Evolutionary conservation across 202 grass and related monocot genomes (phyloP).

Genomic region (Panicum virgatum): DNA sequence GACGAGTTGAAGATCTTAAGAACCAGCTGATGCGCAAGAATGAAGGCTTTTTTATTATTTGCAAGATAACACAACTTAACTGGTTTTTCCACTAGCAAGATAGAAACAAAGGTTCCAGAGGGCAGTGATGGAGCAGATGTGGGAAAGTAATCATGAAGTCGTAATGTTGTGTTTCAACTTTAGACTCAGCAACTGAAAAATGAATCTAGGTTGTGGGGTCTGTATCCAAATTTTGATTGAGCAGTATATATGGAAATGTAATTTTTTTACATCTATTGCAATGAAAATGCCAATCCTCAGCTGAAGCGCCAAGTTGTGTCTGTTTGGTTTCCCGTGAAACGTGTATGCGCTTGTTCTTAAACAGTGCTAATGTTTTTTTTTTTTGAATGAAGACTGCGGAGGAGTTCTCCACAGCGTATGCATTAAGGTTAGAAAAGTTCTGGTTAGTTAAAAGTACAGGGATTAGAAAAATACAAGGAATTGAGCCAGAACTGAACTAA

Average conservation of each 20-base stretch:
- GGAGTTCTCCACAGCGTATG: no score
- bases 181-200: neutral
- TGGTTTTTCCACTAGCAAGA: neutral
- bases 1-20: neutral
- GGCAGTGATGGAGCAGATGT: neutral
- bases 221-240: conserved; percentile 42
- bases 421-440: no score
- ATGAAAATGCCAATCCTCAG: neutral
- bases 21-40: neutral
- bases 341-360: no score
- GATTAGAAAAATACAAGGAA: no score
- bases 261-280: neutral
- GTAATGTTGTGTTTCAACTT: neutral
- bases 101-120: neutral
- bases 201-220: neutral
- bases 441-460: no score
- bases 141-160: neutral
- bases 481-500: no score
- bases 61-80: neutral
- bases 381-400: no score
- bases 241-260: conserved; percentile 12
- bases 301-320: neutral
- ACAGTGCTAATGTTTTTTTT: no score
- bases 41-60: neutral
- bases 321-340: neutral